phyloP scores from a whole-genome alignment of 1,139 yeast species.

The Pichia norvegensis region DNA sequence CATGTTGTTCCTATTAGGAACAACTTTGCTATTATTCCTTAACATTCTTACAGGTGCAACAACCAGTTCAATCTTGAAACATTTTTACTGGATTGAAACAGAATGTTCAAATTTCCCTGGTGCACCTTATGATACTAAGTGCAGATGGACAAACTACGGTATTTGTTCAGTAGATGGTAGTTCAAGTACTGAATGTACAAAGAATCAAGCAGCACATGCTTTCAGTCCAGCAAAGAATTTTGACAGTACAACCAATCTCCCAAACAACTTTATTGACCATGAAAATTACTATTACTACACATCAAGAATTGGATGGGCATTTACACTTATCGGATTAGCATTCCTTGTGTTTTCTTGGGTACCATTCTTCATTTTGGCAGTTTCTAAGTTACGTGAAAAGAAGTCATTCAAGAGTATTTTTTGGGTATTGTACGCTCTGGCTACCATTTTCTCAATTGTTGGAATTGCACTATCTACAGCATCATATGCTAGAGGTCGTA shows the following conservation, averaged over 20 bases:
- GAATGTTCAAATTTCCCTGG: constrained; percentile 51
- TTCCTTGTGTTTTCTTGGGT: constrained; percentile 44
- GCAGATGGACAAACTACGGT: constrained; percentile 68
- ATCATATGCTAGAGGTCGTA: constrained; percentile 53
- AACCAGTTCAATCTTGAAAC: constrained; percentile 35
- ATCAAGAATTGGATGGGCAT: constrained; percentile 63
- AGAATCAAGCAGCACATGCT: constrained; percentile 50
- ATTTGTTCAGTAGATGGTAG: constrained; percentile 41
- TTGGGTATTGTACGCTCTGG: constrained; percentile 24
- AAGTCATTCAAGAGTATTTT: constrained; percentile 3
- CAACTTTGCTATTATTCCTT: constrained; percentile 46
- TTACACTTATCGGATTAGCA: constrained; percentile 51
- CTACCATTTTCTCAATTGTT: constrained; percentile 45
- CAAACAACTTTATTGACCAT: constrained; percentile 38
- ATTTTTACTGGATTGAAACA: constrained; percentile 66
- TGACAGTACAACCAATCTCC: constrained; percentile 36
- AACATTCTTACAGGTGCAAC: constrained; percentile 58
- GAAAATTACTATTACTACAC: constrained; percentile 51
- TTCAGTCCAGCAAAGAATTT: constrained; percentile 60
- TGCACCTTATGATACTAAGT: constrained; percentile 36
- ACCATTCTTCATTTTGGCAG: constrained; percentile 16
- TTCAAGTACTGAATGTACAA: constrained; percentile 39
- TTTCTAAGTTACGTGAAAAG: constrained; percentile 3
- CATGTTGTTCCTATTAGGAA: constrained; percentile 15
- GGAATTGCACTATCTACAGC: constrained; percentile 63